Evolutionary conservation across 1,284 basidiomycete species (phyloP), one percentile per base, ranked within the genome.

Genomic region (Gastroboletus turbinatus): DNA sequence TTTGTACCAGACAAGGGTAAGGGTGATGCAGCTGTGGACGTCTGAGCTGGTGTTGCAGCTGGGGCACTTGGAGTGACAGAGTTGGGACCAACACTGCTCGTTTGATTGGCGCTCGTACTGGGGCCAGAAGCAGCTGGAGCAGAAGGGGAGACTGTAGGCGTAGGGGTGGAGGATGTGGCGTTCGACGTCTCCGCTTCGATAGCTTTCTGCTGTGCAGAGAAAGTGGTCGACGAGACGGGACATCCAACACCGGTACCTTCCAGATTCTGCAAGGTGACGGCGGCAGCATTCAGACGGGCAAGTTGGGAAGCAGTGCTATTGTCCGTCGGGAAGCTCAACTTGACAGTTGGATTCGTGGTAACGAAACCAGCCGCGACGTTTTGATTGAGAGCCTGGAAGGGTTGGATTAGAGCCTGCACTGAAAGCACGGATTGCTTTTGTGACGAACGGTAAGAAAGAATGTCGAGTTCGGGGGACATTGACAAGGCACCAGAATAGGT

Each of bases 301-400:
- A 80, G 66, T 63, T 82, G 73, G 47, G 82, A 82, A 19, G 72
- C 74, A 56, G 75, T 76, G 39, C 81, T 84, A 63, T 75, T 71
- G 65, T 83, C 85, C 1, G 76, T 76, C 21, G 86, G 86, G 78
- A 87, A 88, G 4, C 78, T 75, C 13, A 87, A 67, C 19, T 67
- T 53, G 38, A 86, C 75, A 23, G 70, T 66, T 5, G 85, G 80
- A 68, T 88, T 88, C 70, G 84, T 84, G 47, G 83, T 73, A 13
- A 77, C 83, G 57, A 76, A 74, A 11, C 85, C 85, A 17, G 81
- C 84, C 33, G 75, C 77, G 43, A 86, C 82, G 63, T 88, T 85
- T 48, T 75, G 74, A 63, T 77, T 82, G 56, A 87, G 68, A n/a
- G 76, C 69, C 81, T 76, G 44, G 10, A 17, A 17, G 1, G 61